Evolutionary conservation across 495 filamentous ascomycete genomes (phyloP).

Genomic region (Acidomyces sp.): DNA sequence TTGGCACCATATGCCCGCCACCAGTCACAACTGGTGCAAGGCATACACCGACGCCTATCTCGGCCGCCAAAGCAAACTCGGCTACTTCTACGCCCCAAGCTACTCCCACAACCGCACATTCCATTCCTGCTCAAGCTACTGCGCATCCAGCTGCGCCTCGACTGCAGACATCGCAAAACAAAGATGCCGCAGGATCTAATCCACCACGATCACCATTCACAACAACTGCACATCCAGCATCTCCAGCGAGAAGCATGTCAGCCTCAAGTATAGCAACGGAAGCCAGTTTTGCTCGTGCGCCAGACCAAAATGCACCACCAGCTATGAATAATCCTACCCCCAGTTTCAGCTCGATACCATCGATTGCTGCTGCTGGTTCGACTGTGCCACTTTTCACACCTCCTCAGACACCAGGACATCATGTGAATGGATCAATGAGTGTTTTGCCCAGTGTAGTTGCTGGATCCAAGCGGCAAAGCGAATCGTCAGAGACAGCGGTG

Average conservation of each 20-base stretch:
- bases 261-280: conserved; percentile 66
- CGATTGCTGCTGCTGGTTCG: conserved; percentile 27
- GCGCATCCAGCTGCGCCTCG: conserved; percentile 3
- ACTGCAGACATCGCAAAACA: conserved; percentile 9
- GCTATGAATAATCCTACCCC: conserved; percentile 27
- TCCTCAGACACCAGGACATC: conserved; percentile 28
- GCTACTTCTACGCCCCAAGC: conserved; percentile 20
- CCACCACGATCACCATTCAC: conserved; percentile 45
- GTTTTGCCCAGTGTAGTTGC: conserved; percentile 13
- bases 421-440: conserved; percentile 25
- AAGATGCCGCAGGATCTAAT: conserved; percentile 3
- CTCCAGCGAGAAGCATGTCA: conserved; percentile 69
- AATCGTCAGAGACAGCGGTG: conserved; percentile 4
- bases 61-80: conserved; percentile 14
- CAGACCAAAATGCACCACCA: conserved; percentile 17
- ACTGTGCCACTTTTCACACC: conserved; percentile 30
- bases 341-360: conserved; percentile 23
- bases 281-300: conserved; percentile 26
- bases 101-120: conserved; percentile 15
- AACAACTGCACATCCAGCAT: conserved; percentile 35
- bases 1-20: conserved; percentile 67
- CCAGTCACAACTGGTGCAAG: conserved; percentile 9
- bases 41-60: conserved; percentile 14
- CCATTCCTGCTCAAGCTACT: conserved; percentile 9
- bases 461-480: conserved; percentile 18